These are phyloP conservation scores for Serpula lacrymans DNA, from an alignment of 768 basidiomycete species.

Conservation along the genomic window DNA sequence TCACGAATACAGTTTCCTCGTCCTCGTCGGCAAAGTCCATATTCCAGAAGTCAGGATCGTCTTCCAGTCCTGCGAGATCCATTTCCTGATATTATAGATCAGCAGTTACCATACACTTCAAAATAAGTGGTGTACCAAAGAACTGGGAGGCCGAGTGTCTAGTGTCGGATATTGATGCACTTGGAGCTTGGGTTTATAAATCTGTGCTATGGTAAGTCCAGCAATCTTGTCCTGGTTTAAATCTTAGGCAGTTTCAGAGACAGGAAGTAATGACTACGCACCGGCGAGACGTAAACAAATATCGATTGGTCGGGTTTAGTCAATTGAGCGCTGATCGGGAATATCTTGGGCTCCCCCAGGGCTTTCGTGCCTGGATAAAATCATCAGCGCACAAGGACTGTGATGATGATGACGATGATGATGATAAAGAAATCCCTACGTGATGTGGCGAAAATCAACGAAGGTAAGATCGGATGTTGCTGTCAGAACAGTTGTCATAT, in stretches of 20 bases:
- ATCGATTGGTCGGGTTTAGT: slow-evolving; percentile 67
- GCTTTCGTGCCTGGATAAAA: slow-evolving; percentile 61
- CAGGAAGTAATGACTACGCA: slow-evolving; percentile 32
- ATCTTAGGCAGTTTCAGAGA: slow-evolving; percentile 8
- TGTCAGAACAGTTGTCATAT: slow-evolving; percentile 62
- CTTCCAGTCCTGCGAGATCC: slow-evolving; percentile 55
- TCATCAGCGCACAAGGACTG: too few relatives aligned
- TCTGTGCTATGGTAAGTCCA: slow-evolving; percentile 47
- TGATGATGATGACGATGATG: too few relatives aligned
- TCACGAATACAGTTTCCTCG: slow-evolving; percentile 17
- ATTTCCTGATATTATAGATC: slow-evolving; percentile 57
- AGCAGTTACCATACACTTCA: too few relatives aligned
- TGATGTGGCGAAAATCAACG: slow-evolving; percentile 68
- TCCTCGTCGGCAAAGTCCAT: slow-evolving; percentile 6
- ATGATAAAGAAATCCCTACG: slow-evolving; percentile 50
- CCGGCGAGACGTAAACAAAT: slow-evolving; percentile 51
- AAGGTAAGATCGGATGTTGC: slow-evolving; percentile 64
- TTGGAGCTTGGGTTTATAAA: slow-evolving; percentile 53
- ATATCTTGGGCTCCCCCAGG: slow-evolving; percentile 49
- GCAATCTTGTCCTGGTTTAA: slow-evolving; percentile 60
- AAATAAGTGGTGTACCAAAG: slow-evolving; percentile 38
- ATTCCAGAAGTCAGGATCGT: slow-evolving; percentile 64
- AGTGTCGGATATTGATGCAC: slow-evolving; percentile 51
- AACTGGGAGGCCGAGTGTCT: slow-evolving; percentile 57
- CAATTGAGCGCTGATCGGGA: slow-evolving; percentile 52